phyloP scores from a whole-genome alignment of 192 early-diverging fungal genomes.

The Funneliformis mosseae region DNA sequence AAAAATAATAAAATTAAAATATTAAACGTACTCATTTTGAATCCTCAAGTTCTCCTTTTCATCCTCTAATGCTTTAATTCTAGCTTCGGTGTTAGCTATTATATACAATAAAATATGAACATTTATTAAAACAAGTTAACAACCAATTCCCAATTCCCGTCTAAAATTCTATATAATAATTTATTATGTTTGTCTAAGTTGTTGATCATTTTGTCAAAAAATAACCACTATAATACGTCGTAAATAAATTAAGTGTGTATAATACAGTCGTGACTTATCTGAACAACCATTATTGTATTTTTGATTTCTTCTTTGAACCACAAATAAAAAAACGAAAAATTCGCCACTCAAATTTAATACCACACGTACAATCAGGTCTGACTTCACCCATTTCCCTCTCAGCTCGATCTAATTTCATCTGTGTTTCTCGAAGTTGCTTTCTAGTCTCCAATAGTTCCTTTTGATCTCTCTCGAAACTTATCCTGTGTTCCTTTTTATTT shows the following conservation, averaged over 20 bases:
- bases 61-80: constrained; percentile 45
- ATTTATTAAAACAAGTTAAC: background rate
- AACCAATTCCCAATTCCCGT: background rate
- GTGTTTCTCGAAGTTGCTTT: constrained; percentile 37
- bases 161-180: background rate
- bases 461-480: constrained; percentile 31
- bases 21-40: constrained; percentile 39
- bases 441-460: constrained; percentile 39
- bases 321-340: background rate
- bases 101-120: constrained; percentile 5
- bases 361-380: constrained; percentile 44
- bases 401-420: constrained; percentile 37
- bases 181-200: background rate
- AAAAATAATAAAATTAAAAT: constrained; percentile 20
- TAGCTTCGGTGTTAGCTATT: constrained; percentile 11
- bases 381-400: constrained; percentile 42
- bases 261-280: background rate
- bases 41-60: constrained; percentile 41
- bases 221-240: background rate
- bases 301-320: background rate
- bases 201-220: background rate
- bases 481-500: constrained; percentile 5
- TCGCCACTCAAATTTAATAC: background rate
- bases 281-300: background rate
- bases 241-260: background rate